Conservation (phyloP, 75 land plant genomes). For the Cryptomeria japonica region DNA sequence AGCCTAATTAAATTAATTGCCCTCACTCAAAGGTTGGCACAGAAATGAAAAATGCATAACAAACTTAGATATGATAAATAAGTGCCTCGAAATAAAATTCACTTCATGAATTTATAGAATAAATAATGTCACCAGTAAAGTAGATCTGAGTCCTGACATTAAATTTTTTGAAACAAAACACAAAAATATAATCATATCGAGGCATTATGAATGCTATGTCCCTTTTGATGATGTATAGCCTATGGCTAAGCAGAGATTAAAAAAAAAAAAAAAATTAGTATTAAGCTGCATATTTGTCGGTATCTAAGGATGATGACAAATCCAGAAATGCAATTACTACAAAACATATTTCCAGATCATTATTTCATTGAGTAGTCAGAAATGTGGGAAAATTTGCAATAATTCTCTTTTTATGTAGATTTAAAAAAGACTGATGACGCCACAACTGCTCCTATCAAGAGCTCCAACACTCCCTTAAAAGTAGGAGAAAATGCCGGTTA, state of each 20-base stretch:
- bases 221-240: background rate
- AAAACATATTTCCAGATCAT: background rate
- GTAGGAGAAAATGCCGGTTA: background rate
- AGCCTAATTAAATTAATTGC: background rate
- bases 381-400: background rate
- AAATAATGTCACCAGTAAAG: background rate
- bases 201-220: background rate
- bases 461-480: background rate
- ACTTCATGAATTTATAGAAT: background rate
- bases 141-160: background rate
- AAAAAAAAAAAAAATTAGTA: background rate
- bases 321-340: background rate
- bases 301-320: background rate
- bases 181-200: no score
- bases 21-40: background rate
- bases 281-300: background rate
- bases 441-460: background rate
- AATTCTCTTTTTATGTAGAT: background rate
- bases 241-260: background rate
- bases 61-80: background rate
- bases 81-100: background rate
- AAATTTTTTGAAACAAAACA: no score
- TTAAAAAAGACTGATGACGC: background rate
- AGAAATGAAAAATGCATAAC: background rate
- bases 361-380: no score